Percentiles rank a stretch among this genome's conserved stretches.
phyloP scores from a whole-genome alignment of 2,329 filamentous ascomycete genomes.

The Microascus cirrosus region DNA sequence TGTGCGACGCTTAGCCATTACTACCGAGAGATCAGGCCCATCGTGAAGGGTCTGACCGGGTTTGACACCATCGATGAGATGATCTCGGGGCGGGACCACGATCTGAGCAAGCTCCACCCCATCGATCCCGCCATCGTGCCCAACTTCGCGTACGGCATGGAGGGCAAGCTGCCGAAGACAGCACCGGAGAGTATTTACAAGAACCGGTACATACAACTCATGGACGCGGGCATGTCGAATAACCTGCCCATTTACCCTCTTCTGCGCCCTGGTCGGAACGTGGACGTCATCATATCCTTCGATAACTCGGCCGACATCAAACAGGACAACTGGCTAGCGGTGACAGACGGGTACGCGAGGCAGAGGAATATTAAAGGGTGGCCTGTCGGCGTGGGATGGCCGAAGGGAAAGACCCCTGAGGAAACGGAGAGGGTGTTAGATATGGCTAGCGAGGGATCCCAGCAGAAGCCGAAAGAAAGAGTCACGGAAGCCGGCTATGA shows the following conservation, averaged over 20 bases:
- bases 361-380: constrained; percentile 89
- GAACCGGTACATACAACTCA: constrained; percentile 64
- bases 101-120: constrained; percentile 84
- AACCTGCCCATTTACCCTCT: constrained; percentile 94
- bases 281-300: constrained; percentile 87
- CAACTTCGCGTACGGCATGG: constrained; percentile 79
- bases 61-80: constrained; percentile 70
- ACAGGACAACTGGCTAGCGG: constrained; percentile 91
- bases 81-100: constrained; percentile 71
- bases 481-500: constrained; percentile 30
- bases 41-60: constrained; percentile 64
- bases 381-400: constrained; percentile 94
- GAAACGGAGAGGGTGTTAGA: constrained; percentile 56
- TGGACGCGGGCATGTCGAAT: constrained; percentile 98
- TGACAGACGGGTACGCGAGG: constrained; percentile 83
- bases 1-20: constrained; percentile 94
- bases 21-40: constrained; percentile 82
- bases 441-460: constrained; percentile 45
- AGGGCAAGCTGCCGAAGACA: constrained; percentile 59
- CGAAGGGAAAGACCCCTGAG: constrained; percentile 47
- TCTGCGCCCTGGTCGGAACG: constrained; percentile 73
- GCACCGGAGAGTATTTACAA: constrained; percentile 69
- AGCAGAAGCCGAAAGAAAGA: constrained; percentile 36
- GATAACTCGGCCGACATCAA: constrained; percentile 90
- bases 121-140: constrained; percentile 86